phyloP scores from a whole-genome alignment of 2,329 filamentous ascomycete species.

The Trichoderma pleuroti region DNA sequence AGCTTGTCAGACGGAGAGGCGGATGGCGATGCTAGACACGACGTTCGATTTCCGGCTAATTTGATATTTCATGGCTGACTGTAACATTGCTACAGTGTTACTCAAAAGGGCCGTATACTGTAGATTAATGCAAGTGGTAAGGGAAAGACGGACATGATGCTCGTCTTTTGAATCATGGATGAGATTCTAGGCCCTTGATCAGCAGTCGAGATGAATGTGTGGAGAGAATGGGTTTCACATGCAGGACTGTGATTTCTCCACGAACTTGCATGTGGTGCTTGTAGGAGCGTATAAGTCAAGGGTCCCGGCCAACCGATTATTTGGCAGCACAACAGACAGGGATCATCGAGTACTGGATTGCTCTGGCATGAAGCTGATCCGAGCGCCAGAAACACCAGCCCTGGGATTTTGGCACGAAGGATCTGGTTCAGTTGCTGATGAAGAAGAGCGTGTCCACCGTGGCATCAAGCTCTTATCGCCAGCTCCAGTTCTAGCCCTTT shows the following conservation, averaged over 20 bases:
- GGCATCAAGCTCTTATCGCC: neutral
- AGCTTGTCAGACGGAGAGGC: neutral
- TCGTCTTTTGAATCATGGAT: neutral
- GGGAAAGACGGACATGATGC: neutral
- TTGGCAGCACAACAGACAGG: neutral
- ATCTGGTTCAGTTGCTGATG: neutral
- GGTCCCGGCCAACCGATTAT: neutral
- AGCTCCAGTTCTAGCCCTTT: neutral
- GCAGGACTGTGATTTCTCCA: neutral
- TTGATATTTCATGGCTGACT: neutral
- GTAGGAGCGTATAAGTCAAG: neutral
- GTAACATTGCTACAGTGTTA: neutral
- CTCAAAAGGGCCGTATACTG: neutral
- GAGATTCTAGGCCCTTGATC: neutral
- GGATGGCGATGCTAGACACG: neutral
- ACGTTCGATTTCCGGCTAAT: neutral
- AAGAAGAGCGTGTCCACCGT: neutral
- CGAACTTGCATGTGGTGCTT: neutral
- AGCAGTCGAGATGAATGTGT: neutral
- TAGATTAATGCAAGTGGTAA: neutral
- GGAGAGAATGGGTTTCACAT: neutral
- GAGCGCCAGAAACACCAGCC: neutral
- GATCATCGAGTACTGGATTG: neutral
- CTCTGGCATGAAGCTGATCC: neutral
- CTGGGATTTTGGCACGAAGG: neutral